Percentiles rank a stretch among this genome's conserved stretches.
These are phyloP conservation scores for Aspergillus puulaauensis DNA, from an alignment of 2,329 filamentous ascomycete species.

Conservation along the genomic window DNA sequence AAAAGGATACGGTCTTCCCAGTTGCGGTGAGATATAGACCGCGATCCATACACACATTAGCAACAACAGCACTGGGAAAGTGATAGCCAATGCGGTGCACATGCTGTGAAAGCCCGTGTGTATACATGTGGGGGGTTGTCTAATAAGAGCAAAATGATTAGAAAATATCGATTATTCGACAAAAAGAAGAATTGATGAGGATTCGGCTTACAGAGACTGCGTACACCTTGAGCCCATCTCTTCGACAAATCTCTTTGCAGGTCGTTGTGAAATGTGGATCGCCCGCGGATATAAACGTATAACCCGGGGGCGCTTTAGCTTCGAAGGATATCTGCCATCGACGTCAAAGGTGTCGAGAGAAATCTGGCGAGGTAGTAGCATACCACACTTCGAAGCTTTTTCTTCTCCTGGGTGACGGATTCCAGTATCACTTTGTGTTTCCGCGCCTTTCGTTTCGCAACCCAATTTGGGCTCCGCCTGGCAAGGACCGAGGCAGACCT, in stretches of 20 bases:
- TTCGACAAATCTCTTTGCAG: conserved; percentile 60
- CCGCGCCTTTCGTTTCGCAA: conserved; percentile 34
- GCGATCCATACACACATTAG: conserved; percentile 53
- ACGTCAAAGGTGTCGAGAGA: conserved; percentile 32
- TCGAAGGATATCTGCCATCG: conserved; percentile 53
- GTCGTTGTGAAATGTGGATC: conserved; percentile 59
- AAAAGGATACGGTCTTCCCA: conserved; percentile 47
- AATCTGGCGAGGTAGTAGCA: conserved; percentile 24
- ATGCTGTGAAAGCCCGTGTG: conserved; percentile 58
- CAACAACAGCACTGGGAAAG: conserved; percentile 61
- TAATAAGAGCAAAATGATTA: conserved; percentile 24
- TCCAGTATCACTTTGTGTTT: conserved; percentile 61
- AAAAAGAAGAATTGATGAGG: conserved; percentile 6
- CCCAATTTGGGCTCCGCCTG: conserved; percentile 34
- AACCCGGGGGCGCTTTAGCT: conserved; percentile 57
- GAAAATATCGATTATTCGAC: conserved; percentile 10
- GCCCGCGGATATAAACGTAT: conserved; percentile 61
- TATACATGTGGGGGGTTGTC: conserved; percentile 52
- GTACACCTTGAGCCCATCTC: conserved; percentile 54
- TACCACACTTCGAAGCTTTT: conserved; percentile 56
- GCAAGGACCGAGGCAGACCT: conserved; percentile 34
- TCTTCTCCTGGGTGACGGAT: conserved; percentile 59
- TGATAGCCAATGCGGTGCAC: conserved; percentile 63
- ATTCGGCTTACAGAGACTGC: conserved; percentile 58
- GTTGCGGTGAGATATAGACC: conserved; percentile 46